Base-by-base conservation (phyloP, 345 rosid genomes). In the Kernera saxatilis region DNA sequence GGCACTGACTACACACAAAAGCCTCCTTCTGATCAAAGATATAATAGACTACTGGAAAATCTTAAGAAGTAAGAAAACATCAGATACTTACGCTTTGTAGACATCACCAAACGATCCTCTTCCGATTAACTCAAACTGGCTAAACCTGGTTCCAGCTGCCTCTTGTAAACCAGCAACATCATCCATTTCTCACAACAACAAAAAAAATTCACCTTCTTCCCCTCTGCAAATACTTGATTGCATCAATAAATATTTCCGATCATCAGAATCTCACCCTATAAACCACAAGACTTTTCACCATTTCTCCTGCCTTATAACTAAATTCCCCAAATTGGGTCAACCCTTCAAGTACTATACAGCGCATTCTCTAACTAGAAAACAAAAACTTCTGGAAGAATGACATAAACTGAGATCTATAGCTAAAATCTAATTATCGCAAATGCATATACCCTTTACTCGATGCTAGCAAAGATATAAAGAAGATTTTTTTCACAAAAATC, bases 31-130 rank as follows among this genome's bases (percentile, higher is more conserved):
- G 3, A 35, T 21, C 52, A 39, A 5, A 8, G 6, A 26, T 15
- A 33, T 13, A 61, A 46, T 0, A 48, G 23, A 32, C 33, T 33
- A 32, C 32, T n/a, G 22, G 9, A 4, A 40, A 40, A 40, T 14
- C 18, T 29, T 6, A 27, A 22, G 8, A 61, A 37, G 12, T 36
- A 5, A n/a, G 25, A 33, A n/a, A 11, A 49, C 6, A 51, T 61
- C 9, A 53, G 58, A 67, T 8, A 86, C 91, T 81, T 82, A 94
- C 99, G 95, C 99, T 87, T 91, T 94, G 80, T 91, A 94, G 63
- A 94, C 99, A 48, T 94, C 99, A 1, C 99, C 99, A 39, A 94
- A 94, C 1, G 99, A 94, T 61, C 99, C 99, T 85, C 92, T 84
- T 8, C 99, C 99, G 4, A 94, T 94, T 76, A 91, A 84, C 85